These are phyloP conservation scores for Corinectria fuckeliana DNA, from an alignment of 2,329 filamentous ascomycete genomes.

Conservation along the genomic window DNA sequence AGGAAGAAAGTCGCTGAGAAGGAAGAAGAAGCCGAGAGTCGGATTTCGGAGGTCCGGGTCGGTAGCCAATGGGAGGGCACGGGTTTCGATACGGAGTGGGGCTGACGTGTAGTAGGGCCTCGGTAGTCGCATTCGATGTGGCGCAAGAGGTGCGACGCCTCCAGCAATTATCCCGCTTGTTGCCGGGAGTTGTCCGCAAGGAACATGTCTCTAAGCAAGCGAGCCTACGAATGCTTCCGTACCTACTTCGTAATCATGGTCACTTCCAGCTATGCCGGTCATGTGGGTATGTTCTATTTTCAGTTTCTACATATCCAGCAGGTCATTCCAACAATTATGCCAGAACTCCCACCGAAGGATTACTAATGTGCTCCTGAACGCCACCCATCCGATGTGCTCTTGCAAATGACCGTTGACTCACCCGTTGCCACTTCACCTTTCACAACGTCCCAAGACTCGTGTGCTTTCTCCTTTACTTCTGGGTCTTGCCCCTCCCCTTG, in stretches of 20 bases:
- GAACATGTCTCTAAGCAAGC: too few species aligned
- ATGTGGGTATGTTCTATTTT: neutral
- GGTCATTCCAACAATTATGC: neutral
- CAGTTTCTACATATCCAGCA: neutral
- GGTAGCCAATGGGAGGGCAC: conserved; percentile 39
- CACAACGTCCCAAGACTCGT: neutral
- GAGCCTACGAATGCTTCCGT: too few species aligned
- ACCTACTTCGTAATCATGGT: too few species aligned
- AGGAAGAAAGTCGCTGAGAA: conserved; percentile 14
- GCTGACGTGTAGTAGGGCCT: conserved; percentile 31
- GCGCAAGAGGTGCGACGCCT: conserved; percentile 9
- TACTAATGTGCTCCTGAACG: neutral
- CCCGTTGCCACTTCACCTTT: neutral
- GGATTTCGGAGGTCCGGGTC: conserved; percentile 29
- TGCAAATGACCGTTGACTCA: neutral
- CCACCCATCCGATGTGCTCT: neutral
- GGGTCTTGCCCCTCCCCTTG: conserved; percentile 33
- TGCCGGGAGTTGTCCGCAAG: neutral
- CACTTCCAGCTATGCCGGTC: neutral
- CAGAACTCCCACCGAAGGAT: neutral
- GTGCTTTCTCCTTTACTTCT: conserved; percentile 21
- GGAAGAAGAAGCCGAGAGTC: conserved; percentile 26
- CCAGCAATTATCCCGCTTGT: neutral
- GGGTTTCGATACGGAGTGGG: conserved; percentile 32
- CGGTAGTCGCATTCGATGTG: conserved; percentile 8